These are phyloP conservation scores for Chrysosporium keratinophilum DNA, from an alignment of 2,329 filamentous ascomycete genomes.

Conservation along the genomic window DNA sequence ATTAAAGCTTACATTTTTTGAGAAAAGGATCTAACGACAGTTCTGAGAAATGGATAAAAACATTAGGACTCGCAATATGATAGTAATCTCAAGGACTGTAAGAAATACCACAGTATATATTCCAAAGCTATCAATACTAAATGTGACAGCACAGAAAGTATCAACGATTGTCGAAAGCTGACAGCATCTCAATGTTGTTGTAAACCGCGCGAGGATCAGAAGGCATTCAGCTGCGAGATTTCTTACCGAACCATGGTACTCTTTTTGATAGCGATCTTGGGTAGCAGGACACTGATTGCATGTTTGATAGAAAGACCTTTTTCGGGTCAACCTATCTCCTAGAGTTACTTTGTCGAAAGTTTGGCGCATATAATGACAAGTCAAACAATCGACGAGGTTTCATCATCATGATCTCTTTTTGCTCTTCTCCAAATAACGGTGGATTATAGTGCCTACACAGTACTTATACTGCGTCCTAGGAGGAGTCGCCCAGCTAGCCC, in stretches of 20 bases:
- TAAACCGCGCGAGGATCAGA: slow-evolving; percentile 84
- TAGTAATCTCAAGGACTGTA: slow-evolving; percentile 30
- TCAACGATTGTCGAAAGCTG: slow-evolving; percentile 32
- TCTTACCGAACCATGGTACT: slow-evolving; percentile 59
- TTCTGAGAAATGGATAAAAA: slow-evolving; percentile 45
- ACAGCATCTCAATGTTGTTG: slow-evolving; percentile 60
- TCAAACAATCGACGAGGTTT: slow-evolving; percentile 47
- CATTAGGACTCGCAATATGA: slow-evolving; percentile 35
- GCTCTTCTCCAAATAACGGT: slow-evolving; percentile 75
- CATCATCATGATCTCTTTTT: slow-evolving; percentile 80
- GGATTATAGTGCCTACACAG: slow-evolving; percentile 75
- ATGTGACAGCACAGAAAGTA: slow-evolving; percentile 33
- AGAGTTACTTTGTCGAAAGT: slow-evolving; percentile 69
- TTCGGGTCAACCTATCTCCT: slow-evolving; percentile 76
- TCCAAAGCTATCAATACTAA: slow-evolving; percentile 35
- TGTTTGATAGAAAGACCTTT: slow-evolving; percentile 37
- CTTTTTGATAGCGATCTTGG: too few species aligned
- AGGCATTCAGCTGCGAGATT: slow-evolving; percentile 67
- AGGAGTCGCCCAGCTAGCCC: slow-evolving; percentile 73
- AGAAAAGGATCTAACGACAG: not conserved
- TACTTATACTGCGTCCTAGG: slow-evolving; percentile 82
- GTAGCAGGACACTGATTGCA: too few species aligned
- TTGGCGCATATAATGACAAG: slow-evolving; percentile 51
- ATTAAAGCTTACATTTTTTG: not conserved
- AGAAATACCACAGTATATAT: slow-evolving; percentile 36